Evolutionary conservation across 495 filamentous ascomycete genomes (phyloP), one percentile per base, ranked within the genome.

Genomic region (Aspergillus baeticus): DNA sequence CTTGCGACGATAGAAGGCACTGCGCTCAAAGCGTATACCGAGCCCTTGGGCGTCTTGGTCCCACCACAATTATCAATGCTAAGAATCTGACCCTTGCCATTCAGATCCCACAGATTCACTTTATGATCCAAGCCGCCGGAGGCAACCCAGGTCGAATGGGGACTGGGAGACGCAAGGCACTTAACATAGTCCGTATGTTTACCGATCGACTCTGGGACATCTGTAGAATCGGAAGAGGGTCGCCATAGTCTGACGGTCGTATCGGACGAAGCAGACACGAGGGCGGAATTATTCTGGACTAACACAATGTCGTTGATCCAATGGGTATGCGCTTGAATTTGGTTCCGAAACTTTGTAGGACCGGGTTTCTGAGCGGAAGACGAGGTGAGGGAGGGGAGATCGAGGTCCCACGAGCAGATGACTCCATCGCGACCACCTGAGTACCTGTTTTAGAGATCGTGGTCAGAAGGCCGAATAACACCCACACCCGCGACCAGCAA

Each of bases 241-340:
- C 92, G 84, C 94, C 94, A 98, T 67, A 96, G 78, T 70, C 95
- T 91, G 45, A 98, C 93, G 10, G 90, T 92, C 29, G 95, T 86
- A 71, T 98, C 94, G 11, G 95, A 97, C 5, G 94, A 98, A 18
- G 91, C 93, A 10, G 95, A 96, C 7, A 97, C 89, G 10, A 98
- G 77, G 6, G 91, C 91, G 15, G 85, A 81, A 67, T 96, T 90
- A 46, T 87, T 84, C 62, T 92, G 81, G 23, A 88, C 86, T 51
- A 98, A 83, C n/a, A 86, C 84, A 55, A 98, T 90, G 64, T 98
- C 93, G 67, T 98, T 98, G 69, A 98, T 88, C 94, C 94, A 98
- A 71, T 98, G 93, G 23, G 92, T 98, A 69, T 98, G 94, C 11
- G 94, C 95, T 65, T 97, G 92, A n/a, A 92, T 89, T 70, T 96